These are phyloP conservation scores for Colletotrichum acutatum DNA, from an alignment of 2,329 filamentous ascomycete genomes.

Conservation along the genomic window DNA sequence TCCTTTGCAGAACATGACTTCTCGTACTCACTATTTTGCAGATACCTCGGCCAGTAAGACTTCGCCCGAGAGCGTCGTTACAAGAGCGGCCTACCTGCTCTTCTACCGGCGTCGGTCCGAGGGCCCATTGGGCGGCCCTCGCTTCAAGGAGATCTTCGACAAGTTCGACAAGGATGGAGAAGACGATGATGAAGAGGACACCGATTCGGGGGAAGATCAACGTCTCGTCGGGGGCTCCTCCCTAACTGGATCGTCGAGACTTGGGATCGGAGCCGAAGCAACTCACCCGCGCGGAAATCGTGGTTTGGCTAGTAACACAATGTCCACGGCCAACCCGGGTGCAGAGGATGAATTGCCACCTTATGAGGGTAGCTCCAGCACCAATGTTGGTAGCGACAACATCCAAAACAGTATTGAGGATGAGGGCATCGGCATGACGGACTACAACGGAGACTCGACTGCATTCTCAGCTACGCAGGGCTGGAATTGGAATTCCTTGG, in stretches of 20 bases:
- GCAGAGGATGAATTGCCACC: conserved; percentile 47
- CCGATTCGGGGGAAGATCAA: conserved; percentile 81
- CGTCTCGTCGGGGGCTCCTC: conserved; percentile 87
- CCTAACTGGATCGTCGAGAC: conserved; percentile 92
- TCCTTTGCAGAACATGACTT: background rate
- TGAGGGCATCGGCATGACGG: conserved; percentile 56
- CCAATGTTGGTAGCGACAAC: conserved; percentile 36
- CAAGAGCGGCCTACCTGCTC: conserved; percentile 85
- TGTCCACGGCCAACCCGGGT: conserved; percentile 40
- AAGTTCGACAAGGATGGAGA: conserved; percentile 65
- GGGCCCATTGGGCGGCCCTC: conserved; percentile 80
- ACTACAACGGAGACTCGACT: conserved; percentile 45
- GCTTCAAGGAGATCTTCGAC: conserved; percentile 77
- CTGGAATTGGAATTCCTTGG: conserved; percentile 60
- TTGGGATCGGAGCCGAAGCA: conserved; percentile 81
- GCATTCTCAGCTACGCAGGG: conserved; percentile 46
- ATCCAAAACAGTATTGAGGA: conserved; percentile 60
- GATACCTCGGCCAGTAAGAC: conserved; percentile 78
- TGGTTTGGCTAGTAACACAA: conserved; percentile 62
- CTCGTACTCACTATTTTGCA: conserved; percentile 58
- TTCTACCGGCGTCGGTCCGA: conserved; percentile 92
- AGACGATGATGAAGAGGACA: conserved; percentile 56
- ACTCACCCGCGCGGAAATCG: conserved; percentile 73
- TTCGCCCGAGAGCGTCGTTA: conserved; percentile 73
- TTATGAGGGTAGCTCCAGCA: conserved; percentile 42